Base-by-base conservation (phyloP, 1,284 basidiomycete genomes). In the Irpex sp. region DNA sequence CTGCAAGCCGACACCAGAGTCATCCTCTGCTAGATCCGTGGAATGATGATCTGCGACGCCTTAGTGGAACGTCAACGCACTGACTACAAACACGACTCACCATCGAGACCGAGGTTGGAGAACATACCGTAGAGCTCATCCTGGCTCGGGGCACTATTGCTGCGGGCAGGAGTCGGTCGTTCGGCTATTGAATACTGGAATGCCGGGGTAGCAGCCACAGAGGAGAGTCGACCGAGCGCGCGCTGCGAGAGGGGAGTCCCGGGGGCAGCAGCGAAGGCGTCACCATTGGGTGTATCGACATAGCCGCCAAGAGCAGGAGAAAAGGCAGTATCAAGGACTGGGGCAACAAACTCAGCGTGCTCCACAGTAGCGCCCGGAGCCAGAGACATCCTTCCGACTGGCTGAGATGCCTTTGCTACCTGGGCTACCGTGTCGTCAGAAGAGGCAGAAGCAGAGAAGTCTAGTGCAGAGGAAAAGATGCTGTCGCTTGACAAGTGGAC, bases 401-500 rank as follows among this genome's bases (percentile, higher is more conserved):
- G n/a, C 19, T 58, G 3, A 42, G 19, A 16, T 45, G 7, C 23
- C 56, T n/a, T 18, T 59, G 60, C 23, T 49, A 55, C 48, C 47
- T 54, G 49, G 7, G 56, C 58, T 8, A 57, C 48, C 56, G 61
- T 58, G 18, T 60, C 62, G n/a, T 65, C 69, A 9, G 67, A 64
- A 9, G 67, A 65, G 52, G 28, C 28, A 33, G 67, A 65, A 4
- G 68, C 63, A 39, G 72, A 73, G 57, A 73, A 72, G 57, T 75
- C 71, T 6, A 73, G 66, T n/a, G 68, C 68, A 42, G 72, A 70
- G 7, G 75, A 76, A 62, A 77, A 76, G 19, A 75, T 71, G 58
- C 72, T 72, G 55, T 75, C 73, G 53, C 68, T 67, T 14, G 72
- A 67, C 33, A 69, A 61, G 59, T 73, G 71, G 9, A 67, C 67